Conservation (phyloP, 495 filamentous ascomycete species). For the Penicillium alfredii region DNA sequence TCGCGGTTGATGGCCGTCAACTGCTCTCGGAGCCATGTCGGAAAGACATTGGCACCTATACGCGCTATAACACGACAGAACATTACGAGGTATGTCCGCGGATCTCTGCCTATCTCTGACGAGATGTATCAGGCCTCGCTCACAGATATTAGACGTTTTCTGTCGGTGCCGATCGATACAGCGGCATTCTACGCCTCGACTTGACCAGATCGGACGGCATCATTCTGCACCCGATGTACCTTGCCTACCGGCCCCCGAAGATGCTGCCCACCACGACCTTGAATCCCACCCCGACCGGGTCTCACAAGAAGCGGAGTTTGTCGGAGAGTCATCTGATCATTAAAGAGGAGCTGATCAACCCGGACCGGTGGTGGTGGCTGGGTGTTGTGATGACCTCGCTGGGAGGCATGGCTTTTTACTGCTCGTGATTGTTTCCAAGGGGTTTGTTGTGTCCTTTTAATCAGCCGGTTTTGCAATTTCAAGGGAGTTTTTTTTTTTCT, state of each 20-base stretch:
- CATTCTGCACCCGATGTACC: conserved; percentile 68
- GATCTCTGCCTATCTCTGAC: not conserved
- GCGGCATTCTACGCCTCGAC: conserved; percentile 58
- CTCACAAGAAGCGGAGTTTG: conserved; percentile 17
- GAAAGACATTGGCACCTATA: conserved; percentile 49
- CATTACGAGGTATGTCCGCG: conserved; percentile 51
- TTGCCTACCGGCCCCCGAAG: conserved; percentile 60
- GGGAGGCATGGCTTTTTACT: conserved; percentile 41
- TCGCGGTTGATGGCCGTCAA: conserved; percentile 66
- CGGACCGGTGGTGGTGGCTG: conserved; percentile 63
- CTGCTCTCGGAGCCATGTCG: conserved; percentile 63
- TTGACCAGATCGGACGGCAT: conserved; percentile 60
- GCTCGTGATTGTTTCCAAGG: conserved; percentile 17
- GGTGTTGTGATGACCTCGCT: conserved; percentile 61
- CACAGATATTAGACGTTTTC: conserved; percentile 49
- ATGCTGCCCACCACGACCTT: conserved; percentile 72
- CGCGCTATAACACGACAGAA: conserved; percentile 65
- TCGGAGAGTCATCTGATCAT: conserved; percentile 26
- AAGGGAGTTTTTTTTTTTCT: conserved; percentile 1
- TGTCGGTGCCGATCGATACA: conserved; percentile 56
- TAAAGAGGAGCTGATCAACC: conserved; percentile 44
- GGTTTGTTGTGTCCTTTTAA: too few species aligned
- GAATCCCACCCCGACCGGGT: conserved; percentile 44
- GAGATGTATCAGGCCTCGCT: conserved; percentile 10
- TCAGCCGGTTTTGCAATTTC: too few species aligned